Percentiles rank a stretch among this genome's conserved stretches.
These are phyloP conservation scores for Hordeum pubiflorum DNA, from an alignment of 202 grass and related monocot genomes.

Conservation along the genomic window DNA sequence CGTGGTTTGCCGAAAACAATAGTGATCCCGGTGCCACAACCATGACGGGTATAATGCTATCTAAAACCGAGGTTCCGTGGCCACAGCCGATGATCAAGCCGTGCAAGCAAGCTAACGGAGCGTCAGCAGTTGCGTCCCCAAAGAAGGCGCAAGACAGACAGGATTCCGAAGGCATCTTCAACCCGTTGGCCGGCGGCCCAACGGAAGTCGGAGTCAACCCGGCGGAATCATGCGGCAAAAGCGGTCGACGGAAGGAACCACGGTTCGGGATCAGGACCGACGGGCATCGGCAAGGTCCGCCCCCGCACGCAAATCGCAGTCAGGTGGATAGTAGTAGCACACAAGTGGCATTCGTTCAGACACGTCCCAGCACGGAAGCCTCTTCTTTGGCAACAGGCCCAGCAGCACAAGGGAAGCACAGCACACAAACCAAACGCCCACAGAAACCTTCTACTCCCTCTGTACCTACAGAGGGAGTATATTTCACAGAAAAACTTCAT, in stretches of 20 bases:
- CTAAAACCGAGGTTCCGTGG: background rate
- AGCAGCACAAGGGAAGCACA: conserved; percentile 17
- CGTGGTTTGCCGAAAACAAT: background rate
- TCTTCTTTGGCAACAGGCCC: conserved; percentile 9
- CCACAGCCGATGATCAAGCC: background rate
- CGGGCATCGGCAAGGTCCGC: background rate
- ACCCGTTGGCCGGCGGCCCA: background rate
- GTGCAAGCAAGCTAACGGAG: background rate
- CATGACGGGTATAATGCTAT: background rate
- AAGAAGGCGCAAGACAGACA: background rate
- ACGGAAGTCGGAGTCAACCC: background rate
- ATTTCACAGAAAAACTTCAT: background rate
- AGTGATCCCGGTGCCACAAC: background rate
- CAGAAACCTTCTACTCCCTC: background rate
- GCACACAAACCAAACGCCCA: background rate
- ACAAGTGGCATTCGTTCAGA: background rate
- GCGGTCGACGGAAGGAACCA: background rate
- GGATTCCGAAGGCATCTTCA: background rate
- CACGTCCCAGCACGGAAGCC: conserved; percentile 7
- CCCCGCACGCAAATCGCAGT: background rate
- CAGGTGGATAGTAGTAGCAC: background rate
- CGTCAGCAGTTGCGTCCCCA: background rate
- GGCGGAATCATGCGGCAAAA: background rate
- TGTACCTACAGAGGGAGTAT: too few relatives aligned
- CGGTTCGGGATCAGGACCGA: background rate